These are phyloP conservation scores for Dictyostelium purpureum DNA, from an alignment of 78 protist species.

Conservation along the genomic window DNA sequence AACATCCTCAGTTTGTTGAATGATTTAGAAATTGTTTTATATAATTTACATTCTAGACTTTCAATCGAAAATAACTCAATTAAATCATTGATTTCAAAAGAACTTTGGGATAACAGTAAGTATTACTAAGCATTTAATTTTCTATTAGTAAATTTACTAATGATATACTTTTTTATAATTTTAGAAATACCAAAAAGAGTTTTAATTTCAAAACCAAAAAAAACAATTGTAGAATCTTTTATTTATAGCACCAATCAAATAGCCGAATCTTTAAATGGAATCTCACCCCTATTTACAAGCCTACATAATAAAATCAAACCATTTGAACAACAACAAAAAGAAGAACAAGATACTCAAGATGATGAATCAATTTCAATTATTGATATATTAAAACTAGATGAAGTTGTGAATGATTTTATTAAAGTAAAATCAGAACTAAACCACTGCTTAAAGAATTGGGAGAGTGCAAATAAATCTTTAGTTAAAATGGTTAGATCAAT, in stretches of 20 bases:
- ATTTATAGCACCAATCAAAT: neutral
- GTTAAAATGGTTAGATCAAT: constrained; percentile 25
- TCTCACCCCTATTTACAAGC: neutral
- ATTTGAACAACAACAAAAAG: neutral
- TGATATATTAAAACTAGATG: constrained; percentile 7
- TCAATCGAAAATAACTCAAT: constrained; percentile 2
- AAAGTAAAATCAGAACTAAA: neutral
- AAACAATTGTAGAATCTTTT: constrained; percentile 26
- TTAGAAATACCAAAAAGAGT: constrained; percentile 31
- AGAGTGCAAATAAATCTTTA: constrained; percentile 1
- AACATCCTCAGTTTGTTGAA: neutral
- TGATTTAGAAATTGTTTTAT: neutral
- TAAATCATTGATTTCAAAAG: constrained; percentile 18
- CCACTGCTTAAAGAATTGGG: constrained; percentile 21
- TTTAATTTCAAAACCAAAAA: constrained; percentile 29
- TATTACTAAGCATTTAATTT: neutral
- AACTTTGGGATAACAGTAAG: constrained; percentile 37
- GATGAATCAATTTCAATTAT: neutral
- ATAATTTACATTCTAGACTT: neutral
- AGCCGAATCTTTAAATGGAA: neutral
- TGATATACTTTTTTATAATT: neutral
- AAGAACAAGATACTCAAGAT: neutral
- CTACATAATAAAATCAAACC: neutral
- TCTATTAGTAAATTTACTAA: neutral
- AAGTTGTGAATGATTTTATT: constrained; percentile 22